Evolutionary conservation across 2,329 filamentous ascomycete genomes (phyloP).

Genomic region (Pseudocercospora fuligena): DNA sequence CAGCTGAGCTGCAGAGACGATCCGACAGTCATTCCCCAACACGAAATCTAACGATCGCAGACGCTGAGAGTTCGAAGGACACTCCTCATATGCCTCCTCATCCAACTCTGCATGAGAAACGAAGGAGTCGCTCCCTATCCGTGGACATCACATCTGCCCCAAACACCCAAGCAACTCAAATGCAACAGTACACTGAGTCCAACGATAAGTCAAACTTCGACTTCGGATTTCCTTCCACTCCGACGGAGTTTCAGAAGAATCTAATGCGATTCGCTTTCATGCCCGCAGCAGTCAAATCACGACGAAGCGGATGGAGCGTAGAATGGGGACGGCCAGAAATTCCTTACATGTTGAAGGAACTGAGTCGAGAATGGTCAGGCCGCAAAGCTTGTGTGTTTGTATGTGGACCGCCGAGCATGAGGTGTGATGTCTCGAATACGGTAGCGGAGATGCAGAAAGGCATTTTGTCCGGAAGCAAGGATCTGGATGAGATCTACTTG

Average conservation of each 20-base stretch:
- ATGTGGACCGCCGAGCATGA: constrained; percentile 85
- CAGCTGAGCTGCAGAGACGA: neutral
- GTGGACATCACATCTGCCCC: constrained; percentile 51
- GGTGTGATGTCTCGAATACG: constrained; percentile 83
- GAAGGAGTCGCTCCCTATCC: constrained; percentile 47
- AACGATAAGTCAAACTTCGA: constrained; percentile 37
- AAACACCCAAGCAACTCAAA: constrained; percentile 39
- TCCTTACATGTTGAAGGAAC: constrained; percentile 81
- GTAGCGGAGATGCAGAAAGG: constrained; percentile 81
- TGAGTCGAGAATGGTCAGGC: constrained; percentile 76
- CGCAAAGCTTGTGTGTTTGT: constrained; percentile 87
- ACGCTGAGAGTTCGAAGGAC: constrained; percentile 28
- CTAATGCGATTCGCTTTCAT: constrained; percentile 82
- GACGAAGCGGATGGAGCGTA: constrained; percentile 79
- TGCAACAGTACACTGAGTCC: constrained; percentile 26
- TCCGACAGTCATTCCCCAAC: constrained; percentile 20
- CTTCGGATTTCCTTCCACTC: constrained; percentile 77
- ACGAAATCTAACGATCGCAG: constrained; percentile 57
- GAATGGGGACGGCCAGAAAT: constrained; percentile 92
- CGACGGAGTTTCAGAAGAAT: constrained; percentile 85
- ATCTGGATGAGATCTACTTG: constrained; percentile 86
- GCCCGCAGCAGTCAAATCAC: constrained; percentile 52
- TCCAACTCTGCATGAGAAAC: constrained; percentile 46
- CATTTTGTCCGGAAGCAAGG: constrained; percentile 74
- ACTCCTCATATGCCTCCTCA: constrained; percentile 40